These are phyloP conservation scores for Malania oleifera DNA, from an alignment of 164 flowering plant genomes.

Conservation along the genomic window DNA sequence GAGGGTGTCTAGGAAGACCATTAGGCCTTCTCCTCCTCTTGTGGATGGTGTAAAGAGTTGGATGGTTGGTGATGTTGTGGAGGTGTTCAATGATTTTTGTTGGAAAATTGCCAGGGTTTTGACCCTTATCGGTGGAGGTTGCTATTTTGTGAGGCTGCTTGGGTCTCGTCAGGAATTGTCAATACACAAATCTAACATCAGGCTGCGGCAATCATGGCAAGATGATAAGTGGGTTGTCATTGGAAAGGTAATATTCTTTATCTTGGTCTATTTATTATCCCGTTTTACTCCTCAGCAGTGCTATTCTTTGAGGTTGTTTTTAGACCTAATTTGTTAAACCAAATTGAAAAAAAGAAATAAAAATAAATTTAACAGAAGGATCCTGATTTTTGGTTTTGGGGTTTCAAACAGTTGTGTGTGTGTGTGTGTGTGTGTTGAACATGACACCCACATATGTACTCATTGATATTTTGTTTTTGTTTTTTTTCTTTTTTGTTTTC, in stretches of 20 bases:
- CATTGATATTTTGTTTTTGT: too few relatives aligned
- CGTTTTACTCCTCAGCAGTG: not conserved
- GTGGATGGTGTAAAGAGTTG: constrained; percentile 12
- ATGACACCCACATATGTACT: too few relatives aligned
- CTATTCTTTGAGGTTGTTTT: not conserved
- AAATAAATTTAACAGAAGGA: too few relatives aligned
- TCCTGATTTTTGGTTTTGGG: too few relatives aligned
- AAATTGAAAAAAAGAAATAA: too few relatives aligned
- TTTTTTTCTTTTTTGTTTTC: too few relatives aligned
- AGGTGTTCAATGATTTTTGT: constrained; percentile 30
- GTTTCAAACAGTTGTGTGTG: too few relatives aligned
- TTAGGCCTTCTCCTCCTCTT: constrained; percentile 43
- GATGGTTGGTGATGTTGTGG: constrained; percentile 37
- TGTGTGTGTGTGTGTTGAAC: too few relatives aligned
- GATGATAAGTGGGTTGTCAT: constrained; percentile 43
- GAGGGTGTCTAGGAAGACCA: constrained; percentile 33
- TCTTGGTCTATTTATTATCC: too few relatives aligned
- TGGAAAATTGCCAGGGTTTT: constrained; percentile 39
- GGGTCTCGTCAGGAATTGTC: constrained; percentile 37
- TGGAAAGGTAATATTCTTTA: constrained; percentile 40
- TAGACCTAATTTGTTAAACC: not conserved
- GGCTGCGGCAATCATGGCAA: constrained; percentile 50
- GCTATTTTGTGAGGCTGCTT: constrained; percentile 43
- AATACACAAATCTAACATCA: constrained; percentile 25
- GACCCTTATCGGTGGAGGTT: constrained; percentile 16